Conservation (phyloP, 129 eudicot species). For the Oenanthe sinensis region DNA sequence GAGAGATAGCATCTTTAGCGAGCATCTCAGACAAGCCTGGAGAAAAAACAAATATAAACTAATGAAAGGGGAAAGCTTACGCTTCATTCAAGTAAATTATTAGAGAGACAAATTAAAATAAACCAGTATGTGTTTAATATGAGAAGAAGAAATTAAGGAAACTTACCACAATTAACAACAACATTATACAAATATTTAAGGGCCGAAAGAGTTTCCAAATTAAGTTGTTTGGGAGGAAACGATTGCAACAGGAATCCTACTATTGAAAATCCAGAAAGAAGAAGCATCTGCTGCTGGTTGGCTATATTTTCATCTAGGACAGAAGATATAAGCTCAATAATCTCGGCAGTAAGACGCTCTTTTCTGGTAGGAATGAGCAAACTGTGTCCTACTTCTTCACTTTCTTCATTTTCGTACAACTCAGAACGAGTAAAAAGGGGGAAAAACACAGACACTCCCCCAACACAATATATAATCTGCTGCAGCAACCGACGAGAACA, state of each 20-base stretch:
- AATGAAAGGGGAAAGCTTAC: background rate
- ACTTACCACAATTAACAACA: slow-evolving; percentile 65
- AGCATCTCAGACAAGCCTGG: slow-evolving; percentile 92
- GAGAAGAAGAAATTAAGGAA: background rate
- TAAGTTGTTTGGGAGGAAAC: slow-evolving; percentile 71
- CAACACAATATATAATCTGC: slow-evolving; percentile 89
- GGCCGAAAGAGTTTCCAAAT: slow-evolving; percentile 81
- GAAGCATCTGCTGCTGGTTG: slow-evolving; percentile 96
- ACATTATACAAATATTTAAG: slow-evolving; percentile 78
- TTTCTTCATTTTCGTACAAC: slow-evolving; percentile 42
- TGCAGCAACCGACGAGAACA: slow-evolving; percentile 90
- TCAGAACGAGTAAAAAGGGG: slow-evolving; percentile 83
- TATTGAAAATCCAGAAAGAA: slow-evolving; percentile 84
- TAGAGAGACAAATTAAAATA: background rate
- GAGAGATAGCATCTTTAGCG: slow-evolving; percentile 76
- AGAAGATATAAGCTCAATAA: slow-evolving; percentile 86
- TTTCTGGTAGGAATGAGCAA: slow-evolving; percentile 63
- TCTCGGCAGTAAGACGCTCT: slow-evolving; percentile 85
- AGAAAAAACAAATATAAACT: slow-evolving; percentile 16
- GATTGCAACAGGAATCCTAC: slow-evolving; percentile 80
- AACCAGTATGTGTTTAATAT: background rate
- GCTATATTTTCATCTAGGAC: slow-evolving; percentile 82
- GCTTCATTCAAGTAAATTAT: background rate
- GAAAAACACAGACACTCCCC: slow-evolving; percentile 97
- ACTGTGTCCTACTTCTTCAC: slow-evolving; percentile 29